phyloP scores from a whole-genome alignment of 164 flowering plant species.

The Sextonia rubra region DNA sequence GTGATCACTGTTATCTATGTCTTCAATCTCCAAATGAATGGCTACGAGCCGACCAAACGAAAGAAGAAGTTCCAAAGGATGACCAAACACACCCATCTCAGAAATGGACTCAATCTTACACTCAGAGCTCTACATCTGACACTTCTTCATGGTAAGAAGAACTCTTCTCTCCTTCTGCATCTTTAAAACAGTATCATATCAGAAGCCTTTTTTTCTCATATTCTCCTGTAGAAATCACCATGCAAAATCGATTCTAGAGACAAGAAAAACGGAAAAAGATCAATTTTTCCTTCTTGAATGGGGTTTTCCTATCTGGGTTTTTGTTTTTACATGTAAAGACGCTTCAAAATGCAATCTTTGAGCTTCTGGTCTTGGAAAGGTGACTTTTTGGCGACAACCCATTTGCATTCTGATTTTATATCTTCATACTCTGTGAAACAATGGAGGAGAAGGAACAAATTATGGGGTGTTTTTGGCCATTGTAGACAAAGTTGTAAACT shows the following conservation, averaged over 20 bases:
- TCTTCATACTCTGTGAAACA: slow-evolving; percentile 17
- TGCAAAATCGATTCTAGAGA: background rate
- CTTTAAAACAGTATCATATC: background rate
- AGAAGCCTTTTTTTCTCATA: background rate
- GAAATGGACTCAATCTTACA: slow-evolving; percentile 1
- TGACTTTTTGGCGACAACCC: slow-evolving; percentile 31
- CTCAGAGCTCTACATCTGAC: background rate
- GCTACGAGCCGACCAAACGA: background rate
- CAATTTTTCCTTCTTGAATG: background rate
- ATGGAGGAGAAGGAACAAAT: slow-evolving; percentile 26
- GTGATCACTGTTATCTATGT: background rate
- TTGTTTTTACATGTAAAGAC: slow-evolving; percentile 3
- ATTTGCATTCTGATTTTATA: slow-evolving; percentile 29
- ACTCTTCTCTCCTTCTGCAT: background rate
- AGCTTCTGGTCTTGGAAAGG: slow-evolving; percentile 36
- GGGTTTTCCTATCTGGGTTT: slow-evolving; percentile 20
- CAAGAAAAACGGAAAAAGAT: background rate
- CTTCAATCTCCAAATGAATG: slow-evolving; percentile 3
- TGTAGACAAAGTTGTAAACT: slow-evolving; percentile 8
- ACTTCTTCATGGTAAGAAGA: slow-evolving; percentile 21
- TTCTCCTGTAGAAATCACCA: background rate
- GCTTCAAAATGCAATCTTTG: slow-evolving; percentile 49
- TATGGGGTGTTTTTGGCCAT: slow-evolving; percentile 11
- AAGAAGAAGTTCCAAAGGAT: too few species aligned
- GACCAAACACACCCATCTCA: background rate